Evolutionary conservation across 192 early-diverging fungal genomes (phyloP).

Genomic region (Rhizophlyctis rosea): DNA sequence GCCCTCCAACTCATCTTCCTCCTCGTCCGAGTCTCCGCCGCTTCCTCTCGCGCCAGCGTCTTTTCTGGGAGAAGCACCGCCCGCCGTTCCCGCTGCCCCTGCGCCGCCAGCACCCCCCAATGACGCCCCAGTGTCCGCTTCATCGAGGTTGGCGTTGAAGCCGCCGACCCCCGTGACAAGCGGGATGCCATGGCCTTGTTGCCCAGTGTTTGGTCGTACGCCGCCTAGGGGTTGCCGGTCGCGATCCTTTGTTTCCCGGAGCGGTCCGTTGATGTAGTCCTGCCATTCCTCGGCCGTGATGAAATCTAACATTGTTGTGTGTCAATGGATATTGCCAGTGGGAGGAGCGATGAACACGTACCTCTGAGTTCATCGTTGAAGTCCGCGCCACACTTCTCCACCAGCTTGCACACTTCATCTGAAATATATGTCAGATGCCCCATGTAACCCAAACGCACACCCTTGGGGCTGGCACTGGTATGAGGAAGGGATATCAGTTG

Average conservation of each 20-base stretch:
- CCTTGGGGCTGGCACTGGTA: slow-evolving; percentile 74
- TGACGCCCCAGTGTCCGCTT: slow-evolving; percentile 30
- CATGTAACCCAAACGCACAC: slow-evolving; percentile 94
- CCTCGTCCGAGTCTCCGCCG: slow-evolving; percentile 48
- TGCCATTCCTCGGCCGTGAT: slow-evolving; percentile 51
- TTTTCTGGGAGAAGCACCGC: not conserved
- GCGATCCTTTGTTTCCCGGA: slow-evolving; percentile 53
- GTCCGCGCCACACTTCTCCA: slow-evolving; percentile 67
- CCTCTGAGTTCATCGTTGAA: slow-evolving; percentile 44
- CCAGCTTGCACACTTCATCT: slow-evolving; percentile 88
- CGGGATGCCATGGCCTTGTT: slow-evolving; percentile 17
- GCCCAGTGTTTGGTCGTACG: slow-evolving; percentile 43
- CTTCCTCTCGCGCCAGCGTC: too few species aligned
- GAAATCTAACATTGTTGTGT: too few species aligned
- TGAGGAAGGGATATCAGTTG: not conserved
- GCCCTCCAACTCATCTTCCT: slow-evolving; percentile 51
- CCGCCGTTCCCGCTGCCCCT: not conserved
- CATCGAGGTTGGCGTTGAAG: slow-evolving; percentile 27
- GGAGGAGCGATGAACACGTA: not conserved
- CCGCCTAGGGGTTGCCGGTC: slow-evolving; percentile 57
- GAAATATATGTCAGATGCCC: slow-evolving; percentile 97
- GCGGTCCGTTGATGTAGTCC: slow-evolving; percentile 43
- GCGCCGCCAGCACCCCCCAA: slow-evolving; percentile 3
- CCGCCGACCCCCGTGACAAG: slow-evolving; percentile 23
- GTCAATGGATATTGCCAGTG: not conserved